A percentile compares a stretch with the other conserved stretches of the same genome.
Evolutionary conservation across 352 stramenopile species (phyloP).

Genomic region (Phytophthora sp.): DNA sequence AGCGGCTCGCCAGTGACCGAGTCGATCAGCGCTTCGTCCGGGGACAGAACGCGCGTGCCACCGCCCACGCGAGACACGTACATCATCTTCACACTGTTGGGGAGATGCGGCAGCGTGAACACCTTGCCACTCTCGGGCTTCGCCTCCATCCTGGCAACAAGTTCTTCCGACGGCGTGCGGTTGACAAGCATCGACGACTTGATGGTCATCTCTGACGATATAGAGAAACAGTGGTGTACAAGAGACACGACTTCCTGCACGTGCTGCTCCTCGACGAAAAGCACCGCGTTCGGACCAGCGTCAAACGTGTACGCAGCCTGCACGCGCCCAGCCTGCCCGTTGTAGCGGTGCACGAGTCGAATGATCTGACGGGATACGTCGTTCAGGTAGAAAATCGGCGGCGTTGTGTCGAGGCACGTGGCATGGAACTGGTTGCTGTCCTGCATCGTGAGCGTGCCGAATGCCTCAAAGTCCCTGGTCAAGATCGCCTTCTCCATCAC

Average conservation of each 20-base stretch:
- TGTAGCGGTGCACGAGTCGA: slow-evolving; percentile 94
- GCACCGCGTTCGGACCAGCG: slow-evolving; percentile 98
- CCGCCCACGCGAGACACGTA: slow-evolving; percentile 71
- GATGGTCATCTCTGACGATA: slow-evolving; percentile 36
- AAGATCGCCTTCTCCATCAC: slow-evolving; percentile 92
- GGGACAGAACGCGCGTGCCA: slow-evolving; percentile 47
- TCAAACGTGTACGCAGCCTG: slow-evolving; percentile 98
- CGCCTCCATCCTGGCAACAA: slow-evolving; percentile 34
- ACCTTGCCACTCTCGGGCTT: slow-evolving; percentile 12
- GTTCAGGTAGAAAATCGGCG: slow-evolving; percentile 99
- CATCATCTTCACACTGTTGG: slow-evolving; percentile 63
- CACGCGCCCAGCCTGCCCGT: slow-evolving; percentile 71
- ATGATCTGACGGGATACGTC: slow-evolving; percentile 88
- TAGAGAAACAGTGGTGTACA: slow-evolving; percentile 60
- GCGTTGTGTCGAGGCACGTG: slow-evolving; percentile 97
- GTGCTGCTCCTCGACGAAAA: slow-evolving; percentile 85
- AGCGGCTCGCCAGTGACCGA: slow-evolving; percentile 46
- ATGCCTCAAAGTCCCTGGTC: slow-evolving; percentile 93
- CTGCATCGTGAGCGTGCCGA: slow-evolving; percentile 97
- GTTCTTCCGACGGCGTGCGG: slow-evolving; percentile 15
- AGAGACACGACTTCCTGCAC: slow-evolving; percentile 67
- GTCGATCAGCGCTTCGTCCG: slow-evolving; percentile 56
- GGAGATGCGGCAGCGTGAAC: slow-evolving; percentile 28
- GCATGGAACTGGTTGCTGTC: slow-evolving; percentile 99
- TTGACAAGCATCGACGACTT: slow-evolving; percentile 41